These are phyloP conservation scores for Chenopodium suecicum DNA, from an alignment of 148 eudicot species.

Conservation along the genomic window DNA sequence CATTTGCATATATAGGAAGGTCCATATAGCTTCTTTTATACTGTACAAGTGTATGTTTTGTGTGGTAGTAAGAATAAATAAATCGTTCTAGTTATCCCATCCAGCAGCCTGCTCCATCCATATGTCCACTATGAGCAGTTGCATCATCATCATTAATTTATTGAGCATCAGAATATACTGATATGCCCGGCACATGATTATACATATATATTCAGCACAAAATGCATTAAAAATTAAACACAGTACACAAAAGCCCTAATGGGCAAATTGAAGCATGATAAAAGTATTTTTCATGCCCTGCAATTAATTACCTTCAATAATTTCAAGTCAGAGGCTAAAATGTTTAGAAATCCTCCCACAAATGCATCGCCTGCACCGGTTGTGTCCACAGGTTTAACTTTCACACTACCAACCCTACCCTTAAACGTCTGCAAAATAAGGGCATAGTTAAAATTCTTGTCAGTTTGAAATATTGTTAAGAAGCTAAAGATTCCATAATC, in stretches of 20 bases:
- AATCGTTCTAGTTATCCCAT: background rate
- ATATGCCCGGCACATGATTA: background rate
- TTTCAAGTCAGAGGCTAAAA: constrained; percentile 59
- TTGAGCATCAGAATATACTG: background rate
- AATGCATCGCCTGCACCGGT: constrained; percentile 98
- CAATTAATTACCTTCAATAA: constrained; percentile 48
- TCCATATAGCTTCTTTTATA: background rate
- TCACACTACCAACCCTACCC: constrained; percentile 63
- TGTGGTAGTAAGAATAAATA: background rate
- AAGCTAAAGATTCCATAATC: background rate
- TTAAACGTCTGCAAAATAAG: constrained; percentile 51
- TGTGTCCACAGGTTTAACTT: constrained; percentile 77
- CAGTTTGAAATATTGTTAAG: background rate
- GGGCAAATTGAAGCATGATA: constrained; percentile 8
- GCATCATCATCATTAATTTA: background rate
- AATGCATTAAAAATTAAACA: background rate
- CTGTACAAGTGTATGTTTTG: background rate
- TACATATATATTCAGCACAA: background rate
- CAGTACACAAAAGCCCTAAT: background rate
- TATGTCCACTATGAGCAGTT: background rate
- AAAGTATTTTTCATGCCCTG: background rate
- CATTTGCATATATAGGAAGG: background rate
- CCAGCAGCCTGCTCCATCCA: constrained; percentile 1
- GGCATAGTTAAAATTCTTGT: background rate
- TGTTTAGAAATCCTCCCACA: constrained; percentile 61